Evolutionary conservation across 2,329 filamentous ascomycete species (phyloP).

Genomic region (Sclerotinia minor): DNA sequence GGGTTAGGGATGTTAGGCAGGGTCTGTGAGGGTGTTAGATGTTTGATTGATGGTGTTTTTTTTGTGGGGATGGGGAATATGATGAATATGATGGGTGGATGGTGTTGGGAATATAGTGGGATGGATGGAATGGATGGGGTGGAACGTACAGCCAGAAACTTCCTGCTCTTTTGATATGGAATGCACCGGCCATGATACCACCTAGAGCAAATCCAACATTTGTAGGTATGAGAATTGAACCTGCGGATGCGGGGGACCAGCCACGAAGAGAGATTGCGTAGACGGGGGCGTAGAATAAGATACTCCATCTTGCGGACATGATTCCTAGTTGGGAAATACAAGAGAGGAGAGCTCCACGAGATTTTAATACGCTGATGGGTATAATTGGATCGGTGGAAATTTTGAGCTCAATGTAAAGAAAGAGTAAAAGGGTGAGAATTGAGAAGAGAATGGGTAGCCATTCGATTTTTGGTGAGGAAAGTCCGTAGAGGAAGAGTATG

Average conservation of each 20-base stretch:
- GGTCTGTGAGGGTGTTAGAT: conserved; percentile 44
- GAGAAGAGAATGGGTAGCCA: conserved; percentile 61
- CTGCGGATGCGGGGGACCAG: conserved; percentile 68
- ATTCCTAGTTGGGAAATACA: conserved; percentile 73
- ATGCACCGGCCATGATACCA: conserved; percentile 68
- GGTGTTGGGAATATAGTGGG: too few species aligned
- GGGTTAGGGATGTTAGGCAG: conserved; percentile 57
- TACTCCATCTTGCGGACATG: conserved; percentile 78
- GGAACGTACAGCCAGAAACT: conserved; percentile 63
- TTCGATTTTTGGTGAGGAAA: conserved; percentile 64
- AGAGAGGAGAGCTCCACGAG: conserved; percentile 68
- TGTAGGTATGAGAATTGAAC: conserved; percentile 76
- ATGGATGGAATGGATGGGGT: too few species aligned
- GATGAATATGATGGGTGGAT: too few species aligned
- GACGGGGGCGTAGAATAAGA: conserved; percentile 79
- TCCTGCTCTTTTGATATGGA: conserved; percentile 72
- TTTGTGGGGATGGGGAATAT: background rate
- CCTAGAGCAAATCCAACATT: conserved; percentile 77
- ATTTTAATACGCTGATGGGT: conserved; percentile 67
- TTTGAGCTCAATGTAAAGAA: conserved; percentile 63
- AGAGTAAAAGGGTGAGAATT: conserved; percentile 50
- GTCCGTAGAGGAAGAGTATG: conserved; percentile 69
- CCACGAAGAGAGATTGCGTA: conserved; percentile 75
- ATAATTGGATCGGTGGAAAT: conserved; percentile 71
- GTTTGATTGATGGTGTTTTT: background rate